A percentile compares a stretch with the other conserved stretches of the same genome.
phyloP scores from a whole-genome alignment of 2,329 filamentous ascomycete species.

The Colletotrichum shisoi region DNA sequence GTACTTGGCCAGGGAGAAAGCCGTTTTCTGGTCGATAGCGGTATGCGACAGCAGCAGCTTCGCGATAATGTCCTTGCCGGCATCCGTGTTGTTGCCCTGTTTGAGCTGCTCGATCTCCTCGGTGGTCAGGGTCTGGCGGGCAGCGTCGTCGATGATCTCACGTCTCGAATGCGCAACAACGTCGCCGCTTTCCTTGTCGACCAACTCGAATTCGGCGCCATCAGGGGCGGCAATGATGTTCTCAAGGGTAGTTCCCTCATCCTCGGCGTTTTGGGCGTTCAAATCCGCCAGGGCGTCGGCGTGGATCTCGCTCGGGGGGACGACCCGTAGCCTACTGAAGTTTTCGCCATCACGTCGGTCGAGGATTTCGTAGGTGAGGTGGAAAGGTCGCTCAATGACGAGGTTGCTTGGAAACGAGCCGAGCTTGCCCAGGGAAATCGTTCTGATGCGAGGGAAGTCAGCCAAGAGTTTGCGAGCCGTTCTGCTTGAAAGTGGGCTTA shows the following conservation, averaged over 20 bases:
- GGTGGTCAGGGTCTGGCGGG: slow-evolving; percentile 78
- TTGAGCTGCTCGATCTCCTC: slow-evolving; percentile 79
- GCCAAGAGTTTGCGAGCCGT: neutral
- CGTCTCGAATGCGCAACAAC: slow-evolving; percentile 64
- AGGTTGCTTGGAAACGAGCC: slow-evolving; percentile 89
- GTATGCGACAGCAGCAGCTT: slow-evolving; percentile 90
- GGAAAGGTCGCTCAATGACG: slow-evolving; percentile 87
- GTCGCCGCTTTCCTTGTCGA: slow-evolving; percentile 53
- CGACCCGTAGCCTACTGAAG: slow-evolving; percentile 76
- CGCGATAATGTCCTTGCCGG: slow-evolving; percentile 89
- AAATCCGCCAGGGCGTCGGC: slow-evolving; percentile 73
- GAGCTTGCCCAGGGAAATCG: slow-evolving; percentile 89
- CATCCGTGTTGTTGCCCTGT: slow-evolving; percentile 76
- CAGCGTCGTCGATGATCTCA: slow-evolving; percentile 67
- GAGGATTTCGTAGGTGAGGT: slow-evolving; percentile 88
- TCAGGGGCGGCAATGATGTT: slow-evolving; percentile 50
- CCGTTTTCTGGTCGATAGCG: slow-evolving; percentile 90
- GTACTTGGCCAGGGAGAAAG: slow-evolving; percentile 94
- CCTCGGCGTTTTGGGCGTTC: slow-evolving; percentile 51
- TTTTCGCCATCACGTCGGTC: slow-evolving; percentile 71
- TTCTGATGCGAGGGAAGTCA: slow-evolving; percentile 58
- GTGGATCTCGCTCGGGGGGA: slow-evolving; percentile 82
- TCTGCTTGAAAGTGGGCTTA: slow-evolving; percentile 46
- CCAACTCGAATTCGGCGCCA: slow-evolving; percentile 54
- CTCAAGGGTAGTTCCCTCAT: slow-evolving; percentile 52